Conservation (phyloP, 2,329 filamentous ascomycete genomes). For the Zasmidium angulare region DNA sequence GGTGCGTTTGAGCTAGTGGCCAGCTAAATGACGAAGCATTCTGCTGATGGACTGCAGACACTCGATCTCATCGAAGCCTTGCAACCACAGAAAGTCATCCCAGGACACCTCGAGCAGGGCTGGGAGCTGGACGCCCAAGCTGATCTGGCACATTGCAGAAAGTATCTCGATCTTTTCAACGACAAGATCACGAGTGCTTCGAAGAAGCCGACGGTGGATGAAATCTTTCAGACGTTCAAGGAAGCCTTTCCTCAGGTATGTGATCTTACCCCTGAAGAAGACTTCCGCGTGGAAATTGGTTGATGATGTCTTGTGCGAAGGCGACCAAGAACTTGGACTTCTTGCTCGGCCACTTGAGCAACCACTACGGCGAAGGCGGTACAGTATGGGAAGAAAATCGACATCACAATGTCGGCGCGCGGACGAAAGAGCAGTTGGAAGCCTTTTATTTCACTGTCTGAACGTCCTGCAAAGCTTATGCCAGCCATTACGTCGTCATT, state of each 20-base stretch:
- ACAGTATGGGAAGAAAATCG: neutral
- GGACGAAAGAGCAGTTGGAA: neutral
- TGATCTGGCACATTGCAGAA: neutral
- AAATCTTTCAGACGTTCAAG: neutral
- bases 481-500: neutral
- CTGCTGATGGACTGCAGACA: too few species aligned
- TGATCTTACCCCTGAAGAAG: neutral
- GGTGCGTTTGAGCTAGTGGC: too few species aligned
- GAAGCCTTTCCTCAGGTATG: neutral
- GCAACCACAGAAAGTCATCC: neutral
- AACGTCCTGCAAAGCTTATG: too few species aligned
- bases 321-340: neutral
- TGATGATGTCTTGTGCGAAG: neutral
- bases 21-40: too few species aligned
- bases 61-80: neutral
- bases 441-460: neutral
- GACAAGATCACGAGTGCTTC: neutral
- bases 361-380: neutral
- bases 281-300: neutral
- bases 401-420: neutral
- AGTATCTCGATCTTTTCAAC: neutral
- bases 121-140: neutral
- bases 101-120: neutral
- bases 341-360: neutral
- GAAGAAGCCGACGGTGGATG: neutral